These are phyloP conservation scores for Juglanconis sp. DNA, from an alignment of 2,329 filamentous ascomycete genomes.

Conservation along the genomic window DNA sequence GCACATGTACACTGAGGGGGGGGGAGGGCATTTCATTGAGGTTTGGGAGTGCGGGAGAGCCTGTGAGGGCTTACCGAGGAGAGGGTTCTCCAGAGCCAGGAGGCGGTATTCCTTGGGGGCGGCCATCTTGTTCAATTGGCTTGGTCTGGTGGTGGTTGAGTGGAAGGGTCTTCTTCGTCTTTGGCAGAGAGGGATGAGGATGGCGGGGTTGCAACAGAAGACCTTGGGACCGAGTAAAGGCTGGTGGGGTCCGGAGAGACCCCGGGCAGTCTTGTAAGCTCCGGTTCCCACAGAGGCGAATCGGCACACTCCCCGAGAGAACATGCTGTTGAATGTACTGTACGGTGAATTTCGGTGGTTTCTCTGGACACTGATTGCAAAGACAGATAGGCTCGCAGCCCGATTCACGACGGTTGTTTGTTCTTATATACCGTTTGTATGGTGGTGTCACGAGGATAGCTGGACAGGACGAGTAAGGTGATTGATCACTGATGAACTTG, in stretches of 20 bases:
- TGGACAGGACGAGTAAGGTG: constrained; percentile 6
- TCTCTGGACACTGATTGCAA: background rate
- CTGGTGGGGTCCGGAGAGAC: constrained; percentile 17
- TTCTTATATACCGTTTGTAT: background rate
- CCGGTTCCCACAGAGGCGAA: constrained; percentile 7
- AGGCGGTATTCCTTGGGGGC: constrained; percentile 78
- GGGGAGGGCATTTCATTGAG: too few species aligned
- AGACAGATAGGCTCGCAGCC: background rate
- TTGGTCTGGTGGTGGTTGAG: constrained; percentile 18
- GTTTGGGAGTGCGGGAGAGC: constrained; percentile 16
- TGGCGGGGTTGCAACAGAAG: constrained; percentile 27
- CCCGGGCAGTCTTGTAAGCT: constrained; percentile 5
- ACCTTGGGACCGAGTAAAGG: constrained; percentile 12
- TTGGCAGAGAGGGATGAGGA: constrained; percentile 23
- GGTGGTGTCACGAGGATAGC: background rate
- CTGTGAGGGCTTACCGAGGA: constrained; percentile 70
- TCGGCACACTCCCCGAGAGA: constrained; percentile 15
- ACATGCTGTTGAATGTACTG: constrained; percentile 5
- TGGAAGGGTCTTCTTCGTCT: constrained; percentile 17
- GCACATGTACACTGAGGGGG: too few species aligned
- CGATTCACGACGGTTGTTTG: background rate
- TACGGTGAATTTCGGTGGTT: constrained; percentile 3
- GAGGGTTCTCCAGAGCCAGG: constrained; percentile 93
- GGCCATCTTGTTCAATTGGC: constrained; percentile 57
- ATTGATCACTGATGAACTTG: constrained; percentile 14